Percentiles rank a stretch among this genome's conserved stretches.
phyloP scores from a whole-genome alignment of 352 stramenopile species.

The Saprolegnia diclina region DNA sequence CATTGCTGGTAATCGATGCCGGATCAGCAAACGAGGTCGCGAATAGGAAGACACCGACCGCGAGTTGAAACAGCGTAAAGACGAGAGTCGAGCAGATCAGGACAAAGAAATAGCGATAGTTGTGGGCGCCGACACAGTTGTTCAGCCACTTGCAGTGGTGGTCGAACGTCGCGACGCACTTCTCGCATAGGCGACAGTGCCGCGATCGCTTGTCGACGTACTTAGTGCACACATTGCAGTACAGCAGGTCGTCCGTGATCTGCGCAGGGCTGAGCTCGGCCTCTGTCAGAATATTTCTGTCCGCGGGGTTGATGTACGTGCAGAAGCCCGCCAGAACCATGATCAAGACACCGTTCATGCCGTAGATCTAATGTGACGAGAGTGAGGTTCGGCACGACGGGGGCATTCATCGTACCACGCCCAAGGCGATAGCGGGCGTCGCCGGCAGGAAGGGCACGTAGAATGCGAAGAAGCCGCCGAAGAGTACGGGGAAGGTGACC shows the following conservation, averaged over 20 bases:
- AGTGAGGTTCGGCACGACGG: not conserved
- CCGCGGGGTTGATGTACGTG: slow-evolving; percentile 69
- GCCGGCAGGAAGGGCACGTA: slow-evolving; percentile 60
- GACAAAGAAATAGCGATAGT: slow-evolving; percentile 75
- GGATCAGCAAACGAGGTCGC: slow-evolving; percentile 16
- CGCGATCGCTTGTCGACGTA: slow-evolving; percentile 84
- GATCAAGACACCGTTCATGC: slow-evolving; percentile 43
- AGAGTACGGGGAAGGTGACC: slow-evolving; percentile 73
- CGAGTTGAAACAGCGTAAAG: slow-evolving; percentile 65
- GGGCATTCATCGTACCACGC: slow-evolving; percentile 33
- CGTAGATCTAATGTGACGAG: slow-evolving; percentile 36
- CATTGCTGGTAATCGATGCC: not conserved
- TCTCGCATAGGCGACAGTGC: slow-evolving; percentile 95
- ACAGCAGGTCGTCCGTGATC: slow-evolving; percentile 48
- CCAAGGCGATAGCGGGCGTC: slow-evolving; percentile 43
- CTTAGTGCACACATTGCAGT: slow-evolving; percentile 86
- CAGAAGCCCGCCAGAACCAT: slow-evolving; percentile 49
- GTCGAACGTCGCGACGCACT: slow-evolving; percentile 94
- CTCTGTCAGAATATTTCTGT: slow-evolving; percentile 52
- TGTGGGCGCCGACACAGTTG: slow-evolving; percentile 91
- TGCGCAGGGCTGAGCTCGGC: slow-evolving; percentile 7
- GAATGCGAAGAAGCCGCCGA: slow-evolving; percentile 79
- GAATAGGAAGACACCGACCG: slow-evolving; percentile 56
- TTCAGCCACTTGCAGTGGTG: slow-evolving; percentile 98
- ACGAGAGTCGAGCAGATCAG: slow-evolving; percentile 60